A percentile compares a stretch with the other conserved stretches of the same genome.
These are phyloP conservation scores for Coniochaeta sp. DNA, from an alignment of 2,329 filamentous ascomycete genomes.

Conservation along the genomic window DNA sequence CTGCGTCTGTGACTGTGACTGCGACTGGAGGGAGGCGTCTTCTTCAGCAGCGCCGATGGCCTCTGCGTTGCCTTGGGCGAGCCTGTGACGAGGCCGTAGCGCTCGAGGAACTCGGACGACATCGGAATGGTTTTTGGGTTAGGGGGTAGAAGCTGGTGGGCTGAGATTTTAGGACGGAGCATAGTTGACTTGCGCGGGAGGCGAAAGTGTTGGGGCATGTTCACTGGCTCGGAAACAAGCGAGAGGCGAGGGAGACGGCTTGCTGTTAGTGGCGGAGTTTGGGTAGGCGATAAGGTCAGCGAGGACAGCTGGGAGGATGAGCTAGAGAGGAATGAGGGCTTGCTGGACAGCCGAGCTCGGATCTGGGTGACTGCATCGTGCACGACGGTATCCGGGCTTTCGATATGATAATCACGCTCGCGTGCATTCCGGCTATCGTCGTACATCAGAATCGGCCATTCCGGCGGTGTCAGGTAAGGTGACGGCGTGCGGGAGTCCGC, in stretches of 20 bases:
- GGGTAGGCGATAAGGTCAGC: not conserved
- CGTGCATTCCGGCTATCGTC: not conserved
- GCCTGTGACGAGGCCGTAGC: conserved; percentile 18
- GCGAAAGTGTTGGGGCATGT: not conserved
- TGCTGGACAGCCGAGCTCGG: too few species aligned
- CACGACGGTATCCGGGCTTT: not conserved
- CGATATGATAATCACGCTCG: not conserved
- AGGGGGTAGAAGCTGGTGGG: conserved; percentile 1
- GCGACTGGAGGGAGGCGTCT: not conserved
- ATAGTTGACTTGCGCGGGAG: conserved; percentile 1
- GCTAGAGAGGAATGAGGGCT: not conserved
- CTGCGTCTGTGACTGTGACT: too few species aligned
- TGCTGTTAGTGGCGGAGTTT: not conserved
- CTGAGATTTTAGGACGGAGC: not conserved
- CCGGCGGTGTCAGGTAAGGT: conserved; percentile 22
- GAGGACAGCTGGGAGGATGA: not conserved
- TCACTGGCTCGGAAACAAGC: not conserved
- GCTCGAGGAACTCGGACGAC: conserved; percentile 27
- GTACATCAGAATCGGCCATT: conserved; percentile 9
- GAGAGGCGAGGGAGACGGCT: not conserved
- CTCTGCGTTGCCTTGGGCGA: not conserved
- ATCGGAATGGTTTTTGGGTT: not conserved
- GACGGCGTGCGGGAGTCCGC: conserved; percentile 10
- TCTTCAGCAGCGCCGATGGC: not conserved
- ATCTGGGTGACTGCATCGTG: not conserved